Evolutionary conservation across 805 yeast species (phyloP).

Genomic region (Spathaspora arborariae): DNA sequence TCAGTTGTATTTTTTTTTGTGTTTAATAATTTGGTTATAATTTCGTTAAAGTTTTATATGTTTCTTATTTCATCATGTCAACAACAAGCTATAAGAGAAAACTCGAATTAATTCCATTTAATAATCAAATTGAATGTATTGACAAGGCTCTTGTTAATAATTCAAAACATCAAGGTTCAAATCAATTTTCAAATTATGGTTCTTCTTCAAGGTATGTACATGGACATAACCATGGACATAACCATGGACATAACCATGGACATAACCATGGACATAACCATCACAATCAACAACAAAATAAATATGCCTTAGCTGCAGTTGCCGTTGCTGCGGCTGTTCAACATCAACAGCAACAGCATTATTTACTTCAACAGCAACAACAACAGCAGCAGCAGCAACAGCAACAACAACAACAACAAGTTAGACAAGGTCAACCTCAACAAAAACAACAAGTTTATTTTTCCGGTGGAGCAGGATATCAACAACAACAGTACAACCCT

Average conservation of each 20-base stretch:
- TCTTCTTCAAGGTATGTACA: conserved; percentile 7
- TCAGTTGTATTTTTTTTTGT: neutral
- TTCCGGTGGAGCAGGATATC: neutral
- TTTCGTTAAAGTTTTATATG: neutral
- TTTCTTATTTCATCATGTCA: neutral
- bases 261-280: conserved; percentile 6
- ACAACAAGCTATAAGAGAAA: conserved; percentile 14
- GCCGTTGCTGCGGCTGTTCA: conserved; percentile 32
- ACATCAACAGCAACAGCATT: conserved; percentile 21
- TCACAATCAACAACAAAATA: conserved; percentile 15
- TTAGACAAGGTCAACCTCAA: conserved; percentile 8
- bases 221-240: conserved; percentile 7
- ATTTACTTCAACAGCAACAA: conserved; percentile 15
- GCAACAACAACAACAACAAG: conserved; percentile 12
- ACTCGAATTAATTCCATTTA: conserved; percentile 25
- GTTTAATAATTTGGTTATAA: neutral
- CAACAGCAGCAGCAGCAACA: conserved; percentile 15
- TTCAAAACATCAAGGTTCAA: conserved; percentile 8
- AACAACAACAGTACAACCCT: conserved; percentile 7
- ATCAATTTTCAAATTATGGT: conserved; percentile 3
- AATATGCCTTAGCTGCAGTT: conserved; percentile 25
- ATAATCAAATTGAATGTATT: conserved; percentile 24
- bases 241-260: conserved; percentile 10
- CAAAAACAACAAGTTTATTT: conserved; percentile 7
- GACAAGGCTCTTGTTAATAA: conserved; percentile 10